A percentile compares a stretch with the other conserved stretches of the same genome.
phyloP scores from a whole-genome alignment of 2,329 filamentous ascomycete genomes.

The Penicillium sp. region DNA sequence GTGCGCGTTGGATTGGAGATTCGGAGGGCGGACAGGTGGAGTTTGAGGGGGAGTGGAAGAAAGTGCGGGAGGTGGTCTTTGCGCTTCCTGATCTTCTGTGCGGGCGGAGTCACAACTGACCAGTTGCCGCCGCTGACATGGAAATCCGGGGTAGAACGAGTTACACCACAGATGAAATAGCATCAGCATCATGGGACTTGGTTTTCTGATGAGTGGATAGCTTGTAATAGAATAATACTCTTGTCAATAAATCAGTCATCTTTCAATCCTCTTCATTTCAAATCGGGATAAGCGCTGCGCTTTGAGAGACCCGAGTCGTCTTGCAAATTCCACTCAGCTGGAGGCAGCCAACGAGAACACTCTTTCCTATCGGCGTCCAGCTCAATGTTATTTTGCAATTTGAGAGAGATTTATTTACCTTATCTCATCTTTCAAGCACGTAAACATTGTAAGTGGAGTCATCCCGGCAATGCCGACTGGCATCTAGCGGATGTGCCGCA shows the following conservation, averaged over 20 bases:
- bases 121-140: slow-evolving; percentile 1
- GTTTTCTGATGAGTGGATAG: background rate
- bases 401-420: background rate
- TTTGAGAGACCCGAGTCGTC: background rate
- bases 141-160: background rate
- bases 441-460: background rate
- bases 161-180: background rate
- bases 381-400: background rate
- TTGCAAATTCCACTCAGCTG: background rate
- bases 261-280: background rate
- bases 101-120: slow-evolving; percentile 12
- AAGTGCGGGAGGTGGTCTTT: slow-evolving; percentile 24
- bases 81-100: slow-evolving; percentile 14
- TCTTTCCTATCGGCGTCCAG: too few species aligned
- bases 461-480: slow-evolving; percentile 1
- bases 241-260: background rate
- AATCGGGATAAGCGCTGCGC: background rate
- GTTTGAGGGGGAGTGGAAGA: slow-evolving; percentile 11
- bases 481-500: background rate
- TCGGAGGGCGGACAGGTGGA: background rate
- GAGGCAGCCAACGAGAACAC: background rate
- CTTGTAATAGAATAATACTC: too few species aligned
- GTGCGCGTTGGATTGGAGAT: slow-evolving; percentile 11
- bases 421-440: background rate
- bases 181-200: background rate